Percentiles rank a stretch among this genome's conserved stretches.
These are phyloP conservation scores for Boletellus deceptivus DNA, from an alignment of 1,284 basidiomycete species.

Conservation along the genomic window DNA sequence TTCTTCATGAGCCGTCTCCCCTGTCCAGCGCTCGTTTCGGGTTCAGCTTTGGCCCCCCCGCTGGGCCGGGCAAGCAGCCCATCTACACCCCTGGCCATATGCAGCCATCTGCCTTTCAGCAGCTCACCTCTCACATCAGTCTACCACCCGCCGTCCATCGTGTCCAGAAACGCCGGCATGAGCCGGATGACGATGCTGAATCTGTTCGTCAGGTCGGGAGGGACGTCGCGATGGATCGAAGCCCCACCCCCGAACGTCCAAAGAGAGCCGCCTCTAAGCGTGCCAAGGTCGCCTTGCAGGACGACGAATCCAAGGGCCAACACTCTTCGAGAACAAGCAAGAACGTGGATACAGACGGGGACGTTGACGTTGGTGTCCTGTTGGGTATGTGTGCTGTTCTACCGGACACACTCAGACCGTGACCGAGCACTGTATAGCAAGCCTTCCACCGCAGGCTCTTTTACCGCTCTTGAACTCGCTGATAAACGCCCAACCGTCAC, in stretches of 20 bases:
- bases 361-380: constrained; percentile 75
- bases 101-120: constrained; percentile 52
- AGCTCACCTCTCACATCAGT: constrained; percentile 44
- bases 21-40: constrained; percentile 65
- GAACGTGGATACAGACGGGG: constrained; percentile 37
- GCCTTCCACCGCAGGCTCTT: constrained; percentile 68
- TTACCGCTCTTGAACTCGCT: constrained; percentile 69
- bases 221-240: constrained; percentile 76
- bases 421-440: constrained; percentile 45
- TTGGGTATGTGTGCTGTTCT: constrained; percentile 51
- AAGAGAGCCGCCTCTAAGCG: constrained; percentile 68
- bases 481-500: constrained; percentile 58
- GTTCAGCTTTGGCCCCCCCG: constrained; percentile 62
- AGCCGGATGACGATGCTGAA: constrained; percentile 55
- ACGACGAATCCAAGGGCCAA: constrained; percentile 41
- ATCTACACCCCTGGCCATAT: constrained; percentile 31
- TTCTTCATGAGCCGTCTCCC: constrained; percentile 58
- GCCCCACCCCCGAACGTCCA: constrained; percentile 73
- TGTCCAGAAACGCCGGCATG: constrained; percentile 59
- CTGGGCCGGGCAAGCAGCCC: constrained; percentile 37
- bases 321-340: constrained; percentile 47
- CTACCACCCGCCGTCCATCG: constrained; percentile 39
- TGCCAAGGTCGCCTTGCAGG: constrained; percentile 45
- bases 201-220: constrained; percentile 36
- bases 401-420: constrained; percentile 10